These are phyloP conservation scores for Beta macrorhiza DNA, from an alignment of 179 eudicot species.

Conservation along the genomic window DNA sequence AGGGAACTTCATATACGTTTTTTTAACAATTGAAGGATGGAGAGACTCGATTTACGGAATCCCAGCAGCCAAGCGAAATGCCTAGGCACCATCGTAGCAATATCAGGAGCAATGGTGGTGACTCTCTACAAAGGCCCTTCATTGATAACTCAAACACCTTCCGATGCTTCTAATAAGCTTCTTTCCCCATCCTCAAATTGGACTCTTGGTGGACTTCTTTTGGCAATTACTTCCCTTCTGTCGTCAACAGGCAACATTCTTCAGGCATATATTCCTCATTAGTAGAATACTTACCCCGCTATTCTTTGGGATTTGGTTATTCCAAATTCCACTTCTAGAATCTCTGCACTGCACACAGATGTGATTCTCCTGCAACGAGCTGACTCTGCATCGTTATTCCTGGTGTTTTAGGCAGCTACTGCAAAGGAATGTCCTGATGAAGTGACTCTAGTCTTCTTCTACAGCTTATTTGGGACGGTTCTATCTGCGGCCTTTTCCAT, in stretches of 20 bases:
- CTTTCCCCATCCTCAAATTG: conserved; percentile 27
- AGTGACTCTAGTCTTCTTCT: conserved; percentile 45
- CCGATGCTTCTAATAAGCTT: conserved; percentile 23
- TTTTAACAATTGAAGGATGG: conserved; percentile 35
- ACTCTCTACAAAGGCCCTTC: conserved; percentile 46
- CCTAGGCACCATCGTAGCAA: conserved; percentile 42
- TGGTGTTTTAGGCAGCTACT: conserved; percentile 34
- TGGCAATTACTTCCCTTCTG: conserved; percentile 33
- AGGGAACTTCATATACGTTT: background rate
- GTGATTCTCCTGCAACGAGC: background rate
- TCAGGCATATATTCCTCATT: conserved; percentile 30
- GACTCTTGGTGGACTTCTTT: conserved; percentile 43
- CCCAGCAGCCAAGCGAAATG: conserved; percentile 42
- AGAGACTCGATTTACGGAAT: conserved; percentile 39
- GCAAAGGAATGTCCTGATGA: conserved; percentile 45
- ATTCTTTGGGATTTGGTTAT: background rate
- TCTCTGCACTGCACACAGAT: background rate
- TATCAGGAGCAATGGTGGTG: conserved; percentile 44
- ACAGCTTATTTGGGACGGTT: conserved; percentile 43
- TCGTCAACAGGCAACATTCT: conserved; percentile 41
- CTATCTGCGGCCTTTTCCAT: conserved; percentile 28
- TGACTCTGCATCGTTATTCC: background rate
- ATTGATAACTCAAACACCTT: conserved; percentile 26
- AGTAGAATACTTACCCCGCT: background rate
- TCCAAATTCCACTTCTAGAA: background rate